A percentile compares a stretch with the other conserved stretches of the same genome.
Conservation (phyloP, 2,329 filamentous ascomycete species). For the Epichloe aotearoae region DNA sequence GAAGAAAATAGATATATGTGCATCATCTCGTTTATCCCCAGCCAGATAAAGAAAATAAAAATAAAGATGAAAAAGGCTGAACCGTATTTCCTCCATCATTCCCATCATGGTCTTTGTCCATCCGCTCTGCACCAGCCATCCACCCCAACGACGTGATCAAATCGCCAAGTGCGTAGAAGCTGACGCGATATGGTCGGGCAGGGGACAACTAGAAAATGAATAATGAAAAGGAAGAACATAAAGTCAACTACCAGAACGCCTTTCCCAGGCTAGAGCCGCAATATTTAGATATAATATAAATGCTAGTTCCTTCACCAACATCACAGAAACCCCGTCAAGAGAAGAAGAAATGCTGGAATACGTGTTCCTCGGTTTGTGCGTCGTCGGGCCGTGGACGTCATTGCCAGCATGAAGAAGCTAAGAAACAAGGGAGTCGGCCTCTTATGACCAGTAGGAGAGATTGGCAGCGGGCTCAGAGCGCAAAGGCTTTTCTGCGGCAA, state of each 20-base stretch:
- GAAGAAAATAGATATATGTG: background rate
- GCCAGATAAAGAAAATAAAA: background rate
- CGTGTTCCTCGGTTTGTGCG: background rate
- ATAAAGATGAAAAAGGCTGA: background rate
- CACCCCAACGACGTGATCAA: constrained; percentile 5
- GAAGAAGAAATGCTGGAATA: background rate
- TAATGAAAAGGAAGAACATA: background rate
- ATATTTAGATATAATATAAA: constrained; percentile 5
- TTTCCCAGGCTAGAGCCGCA: constrained; percentile 8
- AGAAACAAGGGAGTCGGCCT: background rate
- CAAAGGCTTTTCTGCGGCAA: background rate
- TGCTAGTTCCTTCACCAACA: background rate
- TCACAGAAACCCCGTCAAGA: background rate
- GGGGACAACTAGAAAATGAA: background rate
- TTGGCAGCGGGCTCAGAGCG: background rate
- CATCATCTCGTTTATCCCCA: background rate
- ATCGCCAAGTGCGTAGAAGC: constrained; percentile 1
- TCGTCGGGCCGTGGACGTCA: background rate
- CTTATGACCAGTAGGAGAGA: background rate
- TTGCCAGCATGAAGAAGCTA: background rate
- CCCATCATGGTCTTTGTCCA: background rate
- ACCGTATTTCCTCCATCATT: background rate
- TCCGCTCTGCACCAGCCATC: background rate
- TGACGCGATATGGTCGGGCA: background rate
- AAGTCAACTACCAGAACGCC: constrained; percentile 10